Conservation (phyloP, 495 filamentous ascomycete species). For the Thermochaetoides thermophila region DNA sequence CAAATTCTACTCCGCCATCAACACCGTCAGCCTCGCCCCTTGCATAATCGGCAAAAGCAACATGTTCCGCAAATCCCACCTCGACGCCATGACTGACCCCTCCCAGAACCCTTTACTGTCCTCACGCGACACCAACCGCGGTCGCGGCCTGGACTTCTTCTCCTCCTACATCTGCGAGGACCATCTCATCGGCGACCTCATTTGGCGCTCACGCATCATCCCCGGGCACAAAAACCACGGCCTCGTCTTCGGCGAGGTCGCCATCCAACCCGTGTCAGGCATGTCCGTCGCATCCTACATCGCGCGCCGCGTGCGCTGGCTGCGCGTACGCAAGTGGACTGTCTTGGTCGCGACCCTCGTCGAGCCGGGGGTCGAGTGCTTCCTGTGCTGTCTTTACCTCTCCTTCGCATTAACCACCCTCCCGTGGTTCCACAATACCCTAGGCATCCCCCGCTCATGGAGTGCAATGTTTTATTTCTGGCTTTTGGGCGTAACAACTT, state of each 20-base stretch:
- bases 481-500: conserved; percentile 46
- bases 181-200: conserved; percentile 82
- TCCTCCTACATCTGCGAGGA: conserved; percentile 96
- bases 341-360: conserved; percentile 77
- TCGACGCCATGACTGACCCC: conserved; percentile 59
- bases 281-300: conserved; percentile 72
- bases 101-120: conserved; percentile 29
- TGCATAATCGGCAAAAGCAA: conserved; percentile 96
- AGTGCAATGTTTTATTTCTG: conserved; percentile 48
- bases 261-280: conserved; percentile 73
- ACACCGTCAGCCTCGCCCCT: conserved; percentile 77
- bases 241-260: conserved; percentile 70
- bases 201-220: conserved; percentile 54
- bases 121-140: conserved; percentile 29
- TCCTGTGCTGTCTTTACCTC: conserved; percentile 67
- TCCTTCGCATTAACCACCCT: conserved; percentile 65
- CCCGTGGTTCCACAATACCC: conserved; percentile 38
- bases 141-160: conserved; percentile 77
- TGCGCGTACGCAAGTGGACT: conserved; percentile 88
- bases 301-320: conserved; percentile 74
- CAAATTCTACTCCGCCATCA: conserved; percentile 98
- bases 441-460: conserved; percentile 56
- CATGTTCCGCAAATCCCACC: conserved; percentile 90
- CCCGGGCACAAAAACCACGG: conserved; percentile 61
- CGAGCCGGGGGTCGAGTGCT: conserved; percentile 87